Conservation (phyloP, 2,329 filamentous ascomycete genomes). For the Trichoderma sp. region DNA sequence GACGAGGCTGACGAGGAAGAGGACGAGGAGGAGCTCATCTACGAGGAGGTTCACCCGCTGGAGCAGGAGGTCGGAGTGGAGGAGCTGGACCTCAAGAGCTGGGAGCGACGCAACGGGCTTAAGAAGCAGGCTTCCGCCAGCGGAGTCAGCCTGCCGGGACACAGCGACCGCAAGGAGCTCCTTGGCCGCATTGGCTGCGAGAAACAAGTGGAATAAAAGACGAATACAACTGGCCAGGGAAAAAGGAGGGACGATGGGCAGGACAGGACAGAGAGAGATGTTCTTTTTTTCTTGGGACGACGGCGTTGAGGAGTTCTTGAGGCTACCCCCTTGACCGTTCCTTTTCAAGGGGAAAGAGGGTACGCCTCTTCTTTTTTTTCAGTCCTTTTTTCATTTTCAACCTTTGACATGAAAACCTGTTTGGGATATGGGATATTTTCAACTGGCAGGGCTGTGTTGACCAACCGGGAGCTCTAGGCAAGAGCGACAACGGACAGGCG, state of each 20-base stretch:
- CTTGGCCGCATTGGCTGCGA: conserved; percentile 80
- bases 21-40: conserved; percentile 52
- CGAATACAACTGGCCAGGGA: background rate
- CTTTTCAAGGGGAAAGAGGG: background rate
- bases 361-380: background rate
- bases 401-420: background rate
- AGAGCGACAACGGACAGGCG: background rate
- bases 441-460: background rate
- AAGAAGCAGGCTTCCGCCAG: conserved; percentile 53
- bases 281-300: background rate
- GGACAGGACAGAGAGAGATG: background rate
- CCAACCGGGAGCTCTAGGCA: background rate
- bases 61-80: conserved; percentile 78
- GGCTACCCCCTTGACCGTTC: background rate
- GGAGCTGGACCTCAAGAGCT: conserved; percentile 62
- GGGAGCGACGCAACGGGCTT: conserved; percentile 55
- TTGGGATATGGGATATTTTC: conserved; percentile 5
- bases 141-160: conserved; percentile 64
- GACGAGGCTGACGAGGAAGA: conserved; percentile 72
- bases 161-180: conserved; percentile 76
- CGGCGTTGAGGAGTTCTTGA: conserved; percentile 19
- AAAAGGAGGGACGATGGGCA: background rate
- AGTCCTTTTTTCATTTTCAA: background rate
- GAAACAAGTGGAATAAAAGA: conserved; percentile 59
- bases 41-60: conserved; percentile 54